phyloP scores from a whole-genome alignment of 176 grass and related monocot species.

The Triticum monococcum region DNA sequence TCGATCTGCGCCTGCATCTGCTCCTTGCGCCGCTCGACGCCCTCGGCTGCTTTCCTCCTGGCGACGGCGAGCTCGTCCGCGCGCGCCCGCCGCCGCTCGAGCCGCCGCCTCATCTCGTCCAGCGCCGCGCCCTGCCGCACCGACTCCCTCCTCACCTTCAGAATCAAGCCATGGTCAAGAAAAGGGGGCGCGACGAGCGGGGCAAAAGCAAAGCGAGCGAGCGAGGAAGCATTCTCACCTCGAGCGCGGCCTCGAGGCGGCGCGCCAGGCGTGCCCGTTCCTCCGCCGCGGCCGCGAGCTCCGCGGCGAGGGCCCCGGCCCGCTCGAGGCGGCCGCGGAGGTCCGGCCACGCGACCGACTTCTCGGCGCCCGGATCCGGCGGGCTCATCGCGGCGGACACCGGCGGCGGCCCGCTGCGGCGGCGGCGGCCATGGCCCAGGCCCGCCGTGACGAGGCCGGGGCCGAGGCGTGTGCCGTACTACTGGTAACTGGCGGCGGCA shows the following conservation, averaged over 20 bases:
- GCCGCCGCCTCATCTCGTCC: conserved; percentile 28
- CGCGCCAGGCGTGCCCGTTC: conserved; percentile 23
- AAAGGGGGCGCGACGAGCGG: no score
- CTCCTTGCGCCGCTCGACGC: conserved; percentile 17
- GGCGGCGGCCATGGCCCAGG: conserved; percentile 12
- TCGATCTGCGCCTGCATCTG: conserved; percentile 32
- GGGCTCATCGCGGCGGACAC: no score
- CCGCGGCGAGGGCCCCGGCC: background rate
- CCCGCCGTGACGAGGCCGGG: conserved; percentile 4
- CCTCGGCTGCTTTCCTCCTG: background rate
- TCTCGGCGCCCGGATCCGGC: background rate
- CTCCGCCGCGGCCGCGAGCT: conserved; percentile 29
- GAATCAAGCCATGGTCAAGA: no score
- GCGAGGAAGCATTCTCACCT: background rate
- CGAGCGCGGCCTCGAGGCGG: conserved; percentile 38
- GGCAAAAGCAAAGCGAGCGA: background rate
- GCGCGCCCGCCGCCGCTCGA: conserved; percentile 29
- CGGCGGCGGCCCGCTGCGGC: background rate
- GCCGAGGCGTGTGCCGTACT: background rate
- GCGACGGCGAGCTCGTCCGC: conserved; percentile 4
- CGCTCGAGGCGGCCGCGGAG: background rate
- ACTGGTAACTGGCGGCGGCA: background rate
- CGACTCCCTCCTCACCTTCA: conserved; percentile 30
- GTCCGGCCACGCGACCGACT: conserved; percentile 2
- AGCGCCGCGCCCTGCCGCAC: conserved; percentile 42